Conservation (phyloP, 345 rosid genomes). For the Sonneratia alba region DNA sequence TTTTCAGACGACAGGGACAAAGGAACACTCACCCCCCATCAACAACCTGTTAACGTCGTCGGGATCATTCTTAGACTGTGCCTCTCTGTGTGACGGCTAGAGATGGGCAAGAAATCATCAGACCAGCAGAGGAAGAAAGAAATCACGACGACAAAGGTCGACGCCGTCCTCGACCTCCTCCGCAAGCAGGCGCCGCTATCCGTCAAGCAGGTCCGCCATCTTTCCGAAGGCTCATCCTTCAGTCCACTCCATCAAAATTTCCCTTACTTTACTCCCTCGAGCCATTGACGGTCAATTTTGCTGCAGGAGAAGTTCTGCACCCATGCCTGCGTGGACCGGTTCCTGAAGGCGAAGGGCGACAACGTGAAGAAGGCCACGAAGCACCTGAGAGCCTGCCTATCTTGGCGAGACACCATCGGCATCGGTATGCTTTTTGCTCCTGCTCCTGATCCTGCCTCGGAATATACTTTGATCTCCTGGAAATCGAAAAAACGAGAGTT, state of each 20-base stretch:
- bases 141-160: conserved; percentile 23
- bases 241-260: too few species aligned
- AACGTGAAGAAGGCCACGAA: conserved; percentile 79
- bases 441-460: too few species aligned
- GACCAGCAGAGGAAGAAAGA: conserved; percentile 56
- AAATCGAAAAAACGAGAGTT: too few species aligned
- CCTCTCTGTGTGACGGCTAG: background rate
- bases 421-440: conserved; percentile 30
- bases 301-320: conserved; percentile 87
- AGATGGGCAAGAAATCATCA: background rate
- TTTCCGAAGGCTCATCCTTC: too few species aligned
- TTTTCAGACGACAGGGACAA: conserved; percentile 16
- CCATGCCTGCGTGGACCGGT: conserved; percentile 68
- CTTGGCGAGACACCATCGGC: conserved; percentile 79
- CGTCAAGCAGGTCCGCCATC: conserved; percentile 50
- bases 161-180: conserved; percentile 58
- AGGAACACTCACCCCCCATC: background rate
- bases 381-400: conserved; percentile 66
- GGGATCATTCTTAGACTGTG: background rate
- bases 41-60: background rate
- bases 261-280: background rate
- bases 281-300: background rate
- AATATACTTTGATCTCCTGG: too few species aligned
- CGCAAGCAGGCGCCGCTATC: conserved; percentile 70
- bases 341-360: conserved; percentile 64